Evolutionary conservation across 1,139 yeast genomes (phyloP).

Genomic region (Yamadazyma atmosphaerica): DNA sequence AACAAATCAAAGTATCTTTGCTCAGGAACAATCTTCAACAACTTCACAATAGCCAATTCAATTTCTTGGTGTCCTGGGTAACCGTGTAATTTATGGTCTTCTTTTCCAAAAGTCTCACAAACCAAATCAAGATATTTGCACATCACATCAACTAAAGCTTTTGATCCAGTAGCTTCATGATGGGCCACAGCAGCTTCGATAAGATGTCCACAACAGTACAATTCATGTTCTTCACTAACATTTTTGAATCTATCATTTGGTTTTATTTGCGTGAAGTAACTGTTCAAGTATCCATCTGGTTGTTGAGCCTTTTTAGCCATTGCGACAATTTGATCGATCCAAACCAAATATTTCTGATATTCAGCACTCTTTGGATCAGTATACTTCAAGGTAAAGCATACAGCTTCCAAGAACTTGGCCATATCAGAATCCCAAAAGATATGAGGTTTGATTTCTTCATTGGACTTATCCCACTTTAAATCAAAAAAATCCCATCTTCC

Average conservation of each 20-base stretch:
- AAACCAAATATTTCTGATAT: constrained; percentile 11
- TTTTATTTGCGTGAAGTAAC: constrained; percentile 20
- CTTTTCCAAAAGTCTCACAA: constrained; percentile 17
- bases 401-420: constrained; percentile 23
- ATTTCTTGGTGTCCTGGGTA: constrained; percentile 27
- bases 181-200: constrained; percentile 23
- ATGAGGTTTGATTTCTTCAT: constrained; percentile 17
- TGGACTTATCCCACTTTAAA: constrained; percentile 16
- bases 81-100: constrained; percentile 17
- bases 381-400: constrained; percentile 19
- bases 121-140: constrained; percentile 20
- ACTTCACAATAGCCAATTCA: constrained; percentile 21
- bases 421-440: constrained; percentile 26
- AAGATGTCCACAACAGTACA: constrained; percentile 24
- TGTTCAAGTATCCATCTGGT: constrained; percentile 23
- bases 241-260: constrained; percentile 20
- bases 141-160: constrained; percentile 16
- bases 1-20: constrained; percentile 17
- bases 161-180: constrained; percentile 17
- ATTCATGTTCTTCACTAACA: constrained; percentile 19
- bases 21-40: constrained; percentile 16
- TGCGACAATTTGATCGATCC: constrained; percentile 18
- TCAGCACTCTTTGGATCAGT: constrained; percentile 11
- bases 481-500: constrained; percentile 24
- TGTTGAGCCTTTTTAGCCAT: constrained; percentile 22